Evolutionary conservation across 2,329 filamentous ascomycete genomes (phyloP).

Genomic region (Didymella pinodella): DNA sequence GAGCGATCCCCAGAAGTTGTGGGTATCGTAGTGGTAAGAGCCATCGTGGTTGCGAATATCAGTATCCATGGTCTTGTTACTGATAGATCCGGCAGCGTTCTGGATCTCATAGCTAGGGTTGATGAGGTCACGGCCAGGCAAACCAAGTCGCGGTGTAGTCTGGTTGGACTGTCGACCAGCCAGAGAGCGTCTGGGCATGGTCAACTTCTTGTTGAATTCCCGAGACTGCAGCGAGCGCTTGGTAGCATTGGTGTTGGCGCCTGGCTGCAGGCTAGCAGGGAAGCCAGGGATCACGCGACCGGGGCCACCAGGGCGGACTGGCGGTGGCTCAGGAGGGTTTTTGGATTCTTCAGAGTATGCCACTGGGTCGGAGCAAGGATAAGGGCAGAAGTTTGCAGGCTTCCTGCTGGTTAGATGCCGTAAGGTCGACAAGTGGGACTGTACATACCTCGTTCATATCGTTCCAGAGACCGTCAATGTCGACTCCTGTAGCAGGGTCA

Average conservation of each 20-base stretch:
- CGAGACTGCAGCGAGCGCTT: conserved; percentile 23
- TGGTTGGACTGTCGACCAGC: conserved; percentile 37
- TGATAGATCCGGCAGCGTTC: conserved; percentile 58
- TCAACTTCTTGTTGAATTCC: conserved; percentile 8
- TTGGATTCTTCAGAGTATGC: conserved; percentile 52
- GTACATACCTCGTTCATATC: conserved; percentile 46
- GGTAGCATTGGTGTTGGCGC: conserved; percentile 25
- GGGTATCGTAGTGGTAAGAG: conserved; percentile 73
- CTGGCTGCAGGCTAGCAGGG: conserved; percentile 71
- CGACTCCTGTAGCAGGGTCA: conserved; percentile 67
- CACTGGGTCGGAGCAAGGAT: conserved; percentile 58
- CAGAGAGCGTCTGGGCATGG: conserved; percentile 23
- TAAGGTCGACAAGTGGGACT: no score
- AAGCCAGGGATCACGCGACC: conserved; percentile 73
- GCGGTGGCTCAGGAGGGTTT: conserved; percentile 69
- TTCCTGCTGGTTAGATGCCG: no score
- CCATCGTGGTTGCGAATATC: conserved; percentile 73
- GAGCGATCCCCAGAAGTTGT: conserved; percentile 78
- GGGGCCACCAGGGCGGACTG: conserved; percentile 65
- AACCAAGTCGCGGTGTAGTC: conserved; percentile 57
- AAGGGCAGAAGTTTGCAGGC: conserved; percentile 46
- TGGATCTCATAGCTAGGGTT: conserved; percentile 71
- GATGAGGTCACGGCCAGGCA: conserved; percentile 70
- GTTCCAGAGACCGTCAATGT: conserved; percentile 76
- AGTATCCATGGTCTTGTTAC: conserved; percentile 65